Evolutionary conservation across 2,329 filamentous ascomycete genomes (phyloP).

Genomic region (Bipolaris gigantea): DNA sequence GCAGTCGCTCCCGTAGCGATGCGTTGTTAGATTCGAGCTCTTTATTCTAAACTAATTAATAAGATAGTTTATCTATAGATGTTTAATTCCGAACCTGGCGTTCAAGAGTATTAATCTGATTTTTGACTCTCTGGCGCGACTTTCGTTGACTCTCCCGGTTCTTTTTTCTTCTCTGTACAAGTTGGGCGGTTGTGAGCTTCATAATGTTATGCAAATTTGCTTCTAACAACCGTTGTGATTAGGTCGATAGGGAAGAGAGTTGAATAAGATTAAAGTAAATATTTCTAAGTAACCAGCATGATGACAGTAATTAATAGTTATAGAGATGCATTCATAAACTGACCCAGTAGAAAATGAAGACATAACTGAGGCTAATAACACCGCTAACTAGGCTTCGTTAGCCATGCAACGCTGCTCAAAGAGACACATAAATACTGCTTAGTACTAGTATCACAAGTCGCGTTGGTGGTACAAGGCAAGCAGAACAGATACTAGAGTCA

Average conservation of each 20-base stretch:
- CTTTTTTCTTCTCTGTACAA: constrained; percentile 6
- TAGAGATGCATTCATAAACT: too few species aligned
- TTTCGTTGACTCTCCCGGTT: constrained; percentile 9
- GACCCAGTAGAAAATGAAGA: too few species aligned
- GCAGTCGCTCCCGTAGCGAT: constrained; percentile 5
- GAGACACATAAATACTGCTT: background rate
- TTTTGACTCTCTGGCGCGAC: constrained; percentile 8
- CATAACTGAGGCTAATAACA: too few species aligned
- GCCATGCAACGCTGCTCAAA: background rate
- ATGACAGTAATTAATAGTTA: too few species aligned
- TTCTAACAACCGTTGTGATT: background rate
- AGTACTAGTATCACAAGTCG: background rate
- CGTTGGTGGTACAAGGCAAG: background rate
- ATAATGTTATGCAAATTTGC: background rate
- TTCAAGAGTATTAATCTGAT: constrained; percentile 10
- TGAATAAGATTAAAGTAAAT: background rate
- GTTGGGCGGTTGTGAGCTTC: background rate
- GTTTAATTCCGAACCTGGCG: constrained; percentile 6
- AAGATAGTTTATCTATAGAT: constrained; percentile 2
- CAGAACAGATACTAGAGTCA: background rate
- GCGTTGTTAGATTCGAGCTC: constrained; percentile 4
- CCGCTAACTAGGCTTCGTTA: background rate
- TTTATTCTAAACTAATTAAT: constrained; percentile 10
- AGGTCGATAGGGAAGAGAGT: background rate
- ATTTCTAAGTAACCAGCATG: too few species aligned